phyloP scores from a whole-genome alignment of 108 stramenopile genomes.

The Heterococcus sp. region DNA sequence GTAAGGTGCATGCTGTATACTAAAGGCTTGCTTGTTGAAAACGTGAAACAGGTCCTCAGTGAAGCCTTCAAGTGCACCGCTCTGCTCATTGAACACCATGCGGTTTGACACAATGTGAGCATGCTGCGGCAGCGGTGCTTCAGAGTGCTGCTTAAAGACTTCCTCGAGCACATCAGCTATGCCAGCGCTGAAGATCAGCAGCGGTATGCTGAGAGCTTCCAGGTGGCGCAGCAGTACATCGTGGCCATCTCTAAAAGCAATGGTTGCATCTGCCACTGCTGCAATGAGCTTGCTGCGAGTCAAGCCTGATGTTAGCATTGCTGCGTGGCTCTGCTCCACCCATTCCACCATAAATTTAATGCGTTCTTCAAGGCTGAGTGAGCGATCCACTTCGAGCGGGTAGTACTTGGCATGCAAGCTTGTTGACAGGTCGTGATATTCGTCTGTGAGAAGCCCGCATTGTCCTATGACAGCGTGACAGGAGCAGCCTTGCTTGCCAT shows the following conservation, averaged over 20 bases:
- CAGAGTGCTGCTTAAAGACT: constrained; percentile 15
- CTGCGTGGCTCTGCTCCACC: constrained; percentile 24
- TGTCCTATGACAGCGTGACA: no score
- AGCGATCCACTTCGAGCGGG: constrained; percentile 20
- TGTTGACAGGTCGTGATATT: no score
- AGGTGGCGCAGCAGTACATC: constrained; percentile 3
- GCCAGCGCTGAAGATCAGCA: constrained; percentile 41
- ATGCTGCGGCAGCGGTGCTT: constrained; percentile 23
- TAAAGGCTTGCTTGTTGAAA: constrained; percentile 34
- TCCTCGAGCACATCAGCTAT: constrained; percentile 42
- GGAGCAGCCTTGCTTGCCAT: no score
- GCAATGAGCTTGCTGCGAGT: neutral
- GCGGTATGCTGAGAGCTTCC: constrained; percentile 12
- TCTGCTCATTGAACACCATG: constrained; percentile 15
- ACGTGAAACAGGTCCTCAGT: constrained; percentile 22
- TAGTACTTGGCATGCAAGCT: no score
- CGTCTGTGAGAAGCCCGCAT: no score
- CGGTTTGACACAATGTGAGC: constrained; percentile 36
- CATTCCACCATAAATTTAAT: constrained; percentile 37
- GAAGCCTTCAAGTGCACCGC: constrained; percentile 13
- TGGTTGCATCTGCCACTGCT: constrained; percentile 14
- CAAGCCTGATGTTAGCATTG: neutral
- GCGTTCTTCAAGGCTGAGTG: constrained; percentile 5
- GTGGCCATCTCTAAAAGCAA: constrained; percentile 18
- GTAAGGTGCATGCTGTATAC: constrained; percentile 11